Evolutionary conservation across 2,329 filamentous ascomycete genomes (phyloP).

Genomic region (Claviceps digitariae): DNA sequence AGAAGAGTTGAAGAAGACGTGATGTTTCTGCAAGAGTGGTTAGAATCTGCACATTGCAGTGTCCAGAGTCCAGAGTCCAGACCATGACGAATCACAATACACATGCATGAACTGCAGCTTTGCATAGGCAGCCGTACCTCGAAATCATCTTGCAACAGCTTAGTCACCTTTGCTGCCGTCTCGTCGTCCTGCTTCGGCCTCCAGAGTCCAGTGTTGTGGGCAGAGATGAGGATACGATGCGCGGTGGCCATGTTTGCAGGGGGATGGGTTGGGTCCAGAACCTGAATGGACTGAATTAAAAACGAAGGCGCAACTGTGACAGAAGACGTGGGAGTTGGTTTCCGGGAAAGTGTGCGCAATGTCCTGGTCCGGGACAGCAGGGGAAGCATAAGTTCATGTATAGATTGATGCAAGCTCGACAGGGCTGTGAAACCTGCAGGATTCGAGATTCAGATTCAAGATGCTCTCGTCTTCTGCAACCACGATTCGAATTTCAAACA

Average conservation of each 20-base stretch:
- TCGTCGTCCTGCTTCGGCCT: constrained; percentile 35
- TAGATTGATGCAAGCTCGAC: too few species aligned
- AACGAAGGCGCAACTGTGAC: not conserved
- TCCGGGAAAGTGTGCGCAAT: not conserved
- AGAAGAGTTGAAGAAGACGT: constrained; percentile 65
- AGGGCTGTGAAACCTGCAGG: too few species aligned
- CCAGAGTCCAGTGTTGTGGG: constrained; percentile 37
- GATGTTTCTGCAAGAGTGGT: constrained; percentile 32
- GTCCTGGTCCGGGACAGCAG: too few species aligned
- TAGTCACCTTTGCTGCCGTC: constrained; percentile 47
- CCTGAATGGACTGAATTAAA: not conserved
- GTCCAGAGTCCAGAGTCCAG: too few species aligned
- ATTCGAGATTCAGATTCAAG: too few species aligned
- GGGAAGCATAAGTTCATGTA: too few species aligned
- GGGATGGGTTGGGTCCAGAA: too few species aligned
- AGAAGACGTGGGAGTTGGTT: not conserved
- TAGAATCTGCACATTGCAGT: too few species aligned
- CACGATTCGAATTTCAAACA: too few species aligned
- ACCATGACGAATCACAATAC: too few species aligned
- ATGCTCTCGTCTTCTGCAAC: too few species aligned
- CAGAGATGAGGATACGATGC: constrained; percentile 32
- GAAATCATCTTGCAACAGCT: constrained; percentile 65
- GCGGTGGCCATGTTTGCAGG: constrained; percentile 29
- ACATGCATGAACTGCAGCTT: not conserved
- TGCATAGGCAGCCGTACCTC: constrained; percentile 24